Conservation (phyloP, 768 basidiomycete genomes). For the Suillus decipiens region DNA sequence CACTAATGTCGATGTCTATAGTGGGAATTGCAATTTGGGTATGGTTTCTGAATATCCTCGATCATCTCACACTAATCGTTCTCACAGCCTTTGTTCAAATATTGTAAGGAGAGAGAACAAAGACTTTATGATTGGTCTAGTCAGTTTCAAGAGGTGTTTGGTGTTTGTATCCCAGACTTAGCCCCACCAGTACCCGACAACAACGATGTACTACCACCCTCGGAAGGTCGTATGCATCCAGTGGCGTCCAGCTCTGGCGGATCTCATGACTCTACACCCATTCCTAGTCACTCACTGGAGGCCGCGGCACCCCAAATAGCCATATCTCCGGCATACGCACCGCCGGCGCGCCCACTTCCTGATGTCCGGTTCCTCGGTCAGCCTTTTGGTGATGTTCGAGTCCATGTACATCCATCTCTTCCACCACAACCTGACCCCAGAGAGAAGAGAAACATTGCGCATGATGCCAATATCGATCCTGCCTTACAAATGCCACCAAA, state of each 20-base stretch:
- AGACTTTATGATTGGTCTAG: slow-evolving; percentile 58
- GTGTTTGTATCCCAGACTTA: slow-evolving; percentile 56
- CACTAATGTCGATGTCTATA: slow-evolving; percentile 35
- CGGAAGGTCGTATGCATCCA: slow-evolving; percentile 23
- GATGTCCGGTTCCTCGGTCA: slow-evolving; percentile 37
- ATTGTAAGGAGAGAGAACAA: slow-evolving; percentile 56
- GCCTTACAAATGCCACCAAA: slow-evolving; percentile 28
- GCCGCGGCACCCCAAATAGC: slow-evolving; percentile 15
- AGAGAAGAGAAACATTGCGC: slow-evolving; percentile 28
- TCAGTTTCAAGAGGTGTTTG: slow-evolving; percentile 69
- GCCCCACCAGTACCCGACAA: slow-evolving; percentile 27
- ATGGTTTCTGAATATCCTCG: slow-evolving; percentile 34
- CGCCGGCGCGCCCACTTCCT: slow-evolving; percentile 37
- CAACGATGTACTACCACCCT: slow-evolving; percentile 32
- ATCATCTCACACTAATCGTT: slow-evolving; percentile 25
- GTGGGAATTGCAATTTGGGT: slow-evolving; percentile 69
- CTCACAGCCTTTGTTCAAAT: slow-evolving; percentile 66
- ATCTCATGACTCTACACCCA: neutral
- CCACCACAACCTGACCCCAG: slow-evolving; percentile 19
- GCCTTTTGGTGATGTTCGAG: slow-evolving; percentile 22
- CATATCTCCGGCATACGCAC: slow-evolving; percentile 32
- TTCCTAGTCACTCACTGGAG: slow-evolving; percentile 19
- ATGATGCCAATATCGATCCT: slow-evolving; percentile 34
- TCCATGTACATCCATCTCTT: slow-evolving; percentile 15
- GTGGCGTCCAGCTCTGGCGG: neutral